Base-by-base conservation (phyloP, 371 early-diverging fungal species). In the Mortierella sp. region DNA sequence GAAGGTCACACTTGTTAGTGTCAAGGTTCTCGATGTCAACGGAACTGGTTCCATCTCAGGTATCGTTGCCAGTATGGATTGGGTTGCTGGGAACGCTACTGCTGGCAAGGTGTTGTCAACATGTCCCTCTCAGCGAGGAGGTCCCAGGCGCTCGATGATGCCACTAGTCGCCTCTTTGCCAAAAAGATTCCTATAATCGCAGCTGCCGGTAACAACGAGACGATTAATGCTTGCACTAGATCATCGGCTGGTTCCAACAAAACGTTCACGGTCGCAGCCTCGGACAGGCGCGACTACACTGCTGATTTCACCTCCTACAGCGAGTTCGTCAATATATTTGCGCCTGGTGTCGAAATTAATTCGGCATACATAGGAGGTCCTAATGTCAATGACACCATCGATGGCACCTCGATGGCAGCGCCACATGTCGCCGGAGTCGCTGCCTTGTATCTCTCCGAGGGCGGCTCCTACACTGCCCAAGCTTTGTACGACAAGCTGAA, bases 181-280 rank as follows among this genome's bases (percentile, higher is more conserved):
- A 50, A 46, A 41, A 72, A 80, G 64, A 64, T 80, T 23, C 56
- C 80, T 42, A 59, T 90, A 60, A 64, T 70, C 47, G 93, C 92
- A 27, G 98, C 99, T 47, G 99, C 97, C 9, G 97, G 97, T 17
- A 97, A 97, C 86, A 87, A 88, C 53, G 80, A 81, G 66, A 70
- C 73, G 21, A 84, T 91, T 54, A 43, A 46, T 27, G 97, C 98
- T 12, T 97, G 97, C 84, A 72, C 83, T 50, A 86, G 83, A 63
- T 93, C 94, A 31, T 98, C 99, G 21, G 93, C 93, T 43, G 86
- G 90, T 31, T 85, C 93, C 9, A 79, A 83, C 57, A 80, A 86
- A 50, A 93, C 92, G 42, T 83, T 95, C 61, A 96, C 97, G 2
- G 95, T 96, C 8, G 98, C 94, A 3, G 92, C 94, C 15, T 85